Percentiles rank a stretch among this genome's conserved stretches.
phyloP scores from a whole-genome alignment of 1,139 yeast genomes.

The Debaryomycetaceae sp. region DNA sequence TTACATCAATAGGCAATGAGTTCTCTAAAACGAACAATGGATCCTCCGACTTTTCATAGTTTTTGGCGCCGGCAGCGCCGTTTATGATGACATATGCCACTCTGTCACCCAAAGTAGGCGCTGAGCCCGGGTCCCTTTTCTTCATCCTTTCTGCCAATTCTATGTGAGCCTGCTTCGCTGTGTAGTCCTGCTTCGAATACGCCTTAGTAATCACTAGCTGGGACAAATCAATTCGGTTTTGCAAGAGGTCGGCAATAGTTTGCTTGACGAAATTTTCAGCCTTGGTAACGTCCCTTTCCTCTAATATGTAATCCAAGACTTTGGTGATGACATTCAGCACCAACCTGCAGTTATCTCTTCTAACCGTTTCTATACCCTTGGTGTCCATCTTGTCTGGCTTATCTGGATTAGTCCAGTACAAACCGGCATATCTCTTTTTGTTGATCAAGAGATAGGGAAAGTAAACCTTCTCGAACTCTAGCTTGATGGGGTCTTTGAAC shows the following conservation, averaged over 20 bases:
- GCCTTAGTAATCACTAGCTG: slow-evolving; percentile 94
- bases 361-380: slow-evolving; percentile 95
- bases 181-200: slow-evolving; percentile 82
- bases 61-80: slow-evolving; percentile 68
- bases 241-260: slow-evolving; percentile 85
- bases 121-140: slow-evolving; percentile 95
- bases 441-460: slow-evolving; percentile 91
- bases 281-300: slow-evolving; percentile 83
- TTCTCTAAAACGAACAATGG: slow-evolving; percentile 91
- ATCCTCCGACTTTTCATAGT: slow-evolving; percentile 95
- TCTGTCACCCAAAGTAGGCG: slow-evolving; percentile 96
- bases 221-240: slow-evolving; percentile 87
- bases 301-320: slow-evolving; percentile 78
- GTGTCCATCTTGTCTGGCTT: slow-evolving; percentile 97
- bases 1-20: slow-evolving; percentile 90
- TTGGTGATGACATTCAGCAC: slow-evolving; percentile 94
- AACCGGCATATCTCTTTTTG: slow-evolving; percentile 95
- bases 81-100: slow-evolving; percentile 95
- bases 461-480: slow-evolving; percentile 95
- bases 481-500: slow-evolving; percentile 81
- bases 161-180: slow-evolving; percentile 96
- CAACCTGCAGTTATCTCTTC: slow-evolving; percentile 94
- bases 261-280: slow-evolving; percentile 84
- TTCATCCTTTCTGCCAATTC: slow-evolving; percentile 95
- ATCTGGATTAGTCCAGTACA: slow-evolving; percentile 89